Conservation (phyloP, 1,284 basidiomycete species). For the Malassezia sympodialis region DNA sequence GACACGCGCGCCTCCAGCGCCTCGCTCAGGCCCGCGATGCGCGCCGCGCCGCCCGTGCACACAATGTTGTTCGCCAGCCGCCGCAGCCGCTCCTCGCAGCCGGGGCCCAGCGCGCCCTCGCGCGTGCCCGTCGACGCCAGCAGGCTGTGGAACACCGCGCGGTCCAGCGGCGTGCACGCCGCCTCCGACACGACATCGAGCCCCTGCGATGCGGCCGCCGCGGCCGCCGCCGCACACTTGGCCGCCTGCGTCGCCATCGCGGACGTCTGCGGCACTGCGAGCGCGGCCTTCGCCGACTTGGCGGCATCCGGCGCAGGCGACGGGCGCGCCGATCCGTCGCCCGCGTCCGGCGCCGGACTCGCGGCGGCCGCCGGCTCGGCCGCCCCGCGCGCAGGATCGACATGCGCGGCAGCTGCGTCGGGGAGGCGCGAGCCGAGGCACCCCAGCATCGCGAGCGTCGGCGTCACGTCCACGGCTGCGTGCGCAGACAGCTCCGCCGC, state of each 20-base stretch:
- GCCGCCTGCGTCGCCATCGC: slow-evolving; percentile 10
- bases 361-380: slow-evolving; percentile 4
- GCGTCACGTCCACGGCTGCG: slow-evolving; percentile 23
- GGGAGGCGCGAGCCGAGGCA: slow-evolving; percentile 30
- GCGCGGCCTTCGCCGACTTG: slow-evolving; percentile 7
- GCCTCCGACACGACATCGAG: slow-evolving; percentile 76
- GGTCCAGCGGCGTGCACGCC: slow-evolving; percentile 80
- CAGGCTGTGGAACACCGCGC: slow-evolving; percentile 69
- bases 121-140: slow-evolving; percentile 53
- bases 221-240: slow-evolving; percentile 4
- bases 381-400: not conserved
- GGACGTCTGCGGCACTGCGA: not conserved
- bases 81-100: slow-evolving; percentile 73
- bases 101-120: slow-evolving; percentile 13
- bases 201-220: slow-evolving; percentile 2
- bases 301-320: slow-evolving; percentile 1
- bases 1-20: slow-evolving; percentile 40
- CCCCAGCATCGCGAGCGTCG: slow-evolving; percentile 37
- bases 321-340: slow-evolving; percentile 9
- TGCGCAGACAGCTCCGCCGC: slow-evolving; percentile 23
- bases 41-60: slow-evolving; percentile 70
- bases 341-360: slow-evolving; percentile 15
- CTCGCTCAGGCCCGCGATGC: slow-evolving; percentile 47
- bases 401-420: slow-evolving; percentile 11
- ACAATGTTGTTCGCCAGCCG: slow-evolving; percentile 80